Evolutionary conservation across 179 eudicot genomes (phyloP).

Genomic region (Amaranthus tricolor): DNA sequence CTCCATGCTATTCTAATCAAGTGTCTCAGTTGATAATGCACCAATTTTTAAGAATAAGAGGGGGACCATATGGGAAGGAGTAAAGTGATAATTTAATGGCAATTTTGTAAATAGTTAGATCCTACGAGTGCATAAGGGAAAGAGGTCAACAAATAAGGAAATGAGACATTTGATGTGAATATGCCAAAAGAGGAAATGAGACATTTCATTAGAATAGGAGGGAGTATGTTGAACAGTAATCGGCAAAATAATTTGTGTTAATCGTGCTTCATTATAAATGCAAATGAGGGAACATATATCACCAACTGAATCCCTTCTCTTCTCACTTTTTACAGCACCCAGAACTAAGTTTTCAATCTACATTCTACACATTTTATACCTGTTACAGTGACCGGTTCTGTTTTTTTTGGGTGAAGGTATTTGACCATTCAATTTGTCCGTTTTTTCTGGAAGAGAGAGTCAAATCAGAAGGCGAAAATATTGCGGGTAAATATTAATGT

Average conservation of each 20-base stretch:
- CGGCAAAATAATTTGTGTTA: neutral
- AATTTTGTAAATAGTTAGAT: too few relatives aligned
- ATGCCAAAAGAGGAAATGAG: too few relatives aligned
- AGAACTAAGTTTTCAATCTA: neutral
- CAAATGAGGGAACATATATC: neutral
- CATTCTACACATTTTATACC: neutral
- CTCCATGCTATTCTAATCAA: too few relatives aligned
- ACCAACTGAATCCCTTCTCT: neutral
- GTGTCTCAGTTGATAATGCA: too few relatives aligned
- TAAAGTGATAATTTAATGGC: too few relatives aligned
- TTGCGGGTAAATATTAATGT: slow-evolving; percentile 58
- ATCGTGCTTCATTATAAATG: slow-evolving; percentile 2
- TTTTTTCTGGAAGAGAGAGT: slow-evolving; percentile 98
- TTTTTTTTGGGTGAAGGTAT: slow-evolving; percentile 49
- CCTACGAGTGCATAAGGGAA: too few relatives aligned
- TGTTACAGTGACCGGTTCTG: neutral
- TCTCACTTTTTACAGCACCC: neutral
- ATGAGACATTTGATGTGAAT: too few relatives aligned
- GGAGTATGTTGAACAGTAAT: too few relatives aligned
- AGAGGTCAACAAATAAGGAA: too few relatives aligned
- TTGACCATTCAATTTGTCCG: slow-evolving; percentile 93
- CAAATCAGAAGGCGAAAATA: slow-evolving; percentile 97
- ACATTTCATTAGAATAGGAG: too few relatives aligned
- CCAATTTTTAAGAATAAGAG: too few relatives aligned
- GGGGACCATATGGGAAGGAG: too few relatives aligned